Evolutionary conservation across 2,329 filamentous ascomycete species (phyloP).

Genomic region (Sclerotiophoma versabilis): DNA sequence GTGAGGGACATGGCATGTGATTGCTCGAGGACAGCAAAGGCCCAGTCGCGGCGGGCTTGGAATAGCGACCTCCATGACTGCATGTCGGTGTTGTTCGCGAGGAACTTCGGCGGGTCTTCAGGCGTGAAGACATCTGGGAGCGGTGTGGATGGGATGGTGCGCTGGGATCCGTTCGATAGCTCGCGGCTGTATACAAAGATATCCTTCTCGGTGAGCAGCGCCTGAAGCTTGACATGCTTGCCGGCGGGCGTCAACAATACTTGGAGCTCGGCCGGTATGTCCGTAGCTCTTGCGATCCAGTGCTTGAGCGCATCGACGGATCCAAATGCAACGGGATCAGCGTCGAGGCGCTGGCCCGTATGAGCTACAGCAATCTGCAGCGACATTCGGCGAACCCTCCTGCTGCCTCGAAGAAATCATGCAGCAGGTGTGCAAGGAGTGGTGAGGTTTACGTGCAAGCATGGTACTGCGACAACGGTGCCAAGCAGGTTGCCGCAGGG

Average conservation of each 20-base stretch:
- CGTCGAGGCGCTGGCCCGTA: slow-evolving; percentile 83
- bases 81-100: slow-evolving; percentile 79
- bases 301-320: slow-evolving; percentile 83
- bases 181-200: slow-evolving; percentile 90
- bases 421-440: slow-evolving; percentile 25
- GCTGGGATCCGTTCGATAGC: slow-evolving; percentile 54
- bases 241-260: slow-evolving; percentile 87
- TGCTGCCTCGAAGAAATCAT: slow-evolving; percentile 28
- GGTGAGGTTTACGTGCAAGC: slow-evolving; percentile 16
- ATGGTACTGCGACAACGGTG: slow-evolving; percentile 29
- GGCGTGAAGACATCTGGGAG: slow-evolving; percentile 67
- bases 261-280: slow-evolving; percentile 78
- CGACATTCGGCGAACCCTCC: slow-evolving; percentile 69
- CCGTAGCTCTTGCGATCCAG: slow-evolving; percentile 78
- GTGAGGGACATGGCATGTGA: slow-evolving; percentile 70
- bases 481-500: slow-evolving; percentile 39
- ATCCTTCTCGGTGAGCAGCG: slow-evolving; percentile 82
- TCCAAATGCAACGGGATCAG: slow-evolving; percentile 77
- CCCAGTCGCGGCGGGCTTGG: slow-evolving; percentile 81
- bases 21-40: slow-evolving; percentile 71
- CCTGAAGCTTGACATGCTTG: slow-evolving; percentile 82
- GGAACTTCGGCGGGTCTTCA: slow-evolving; percentile 74
- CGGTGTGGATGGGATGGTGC: slow-evolving; percentile 59
- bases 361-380: slow-evolving; percentile 91
- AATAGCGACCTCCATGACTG: slow-evolving; percentile 90